Percentiles rank a stretch among this genome's conserved stretches.
These are phyloP conservation scores for Coemansia sp. DNA, from an alignment of 192 early-diverging fungal species.

Conservation along the genomic window DNA sequence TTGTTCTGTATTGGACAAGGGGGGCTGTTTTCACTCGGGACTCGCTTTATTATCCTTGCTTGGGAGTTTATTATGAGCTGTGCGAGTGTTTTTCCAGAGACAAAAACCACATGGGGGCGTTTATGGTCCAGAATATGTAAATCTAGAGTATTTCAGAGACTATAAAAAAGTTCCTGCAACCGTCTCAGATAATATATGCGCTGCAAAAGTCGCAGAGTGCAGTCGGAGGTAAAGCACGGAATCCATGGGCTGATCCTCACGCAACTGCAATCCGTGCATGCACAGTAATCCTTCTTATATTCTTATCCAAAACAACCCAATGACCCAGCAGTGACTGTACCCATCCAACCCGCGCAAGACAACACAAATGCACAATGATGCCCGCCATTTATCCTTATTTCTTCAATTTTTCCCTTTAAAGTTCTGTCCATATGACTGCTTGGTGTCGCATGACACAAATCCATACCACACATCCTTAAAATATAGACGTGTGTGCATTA, in stretches of 20 bases:
- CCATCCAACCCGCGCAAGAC: no score
- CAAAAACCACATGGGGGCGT: neutral
- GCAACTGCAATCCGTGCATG: conserved; percentile 11
- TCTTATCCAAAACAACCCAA: no score
- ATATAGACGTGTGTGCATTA: conserved; percentile 4
- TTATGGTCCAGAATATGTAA: neutral
- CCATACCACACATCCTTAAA: neutral
- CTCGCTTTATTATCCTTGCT: no score
- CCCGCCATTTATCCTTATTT: conserved; percentile 6
- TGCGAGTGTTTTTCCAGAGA: neutral
- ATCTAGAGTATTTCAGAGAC: neutral
- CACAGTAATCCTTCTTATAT: conserved; percentile 1
- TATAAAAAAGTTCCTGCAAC: neutral
- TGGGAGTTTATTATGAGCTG: neutral
- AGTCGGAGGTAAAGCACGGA: neutral
- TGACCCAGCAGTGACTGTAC: no score
- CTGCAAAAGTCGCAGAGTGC: conserved; percentile 10
- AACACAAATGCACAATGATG: conserved; percentile 1
- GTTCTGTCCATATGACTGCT: conserved; percentile 1
- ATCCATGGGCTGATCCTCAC: conserved; percentile 13
- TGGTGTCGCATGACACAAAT: neutral
- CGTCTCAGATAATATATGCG: conserved; percentile 12
- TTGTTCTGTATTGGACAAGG: neutral
- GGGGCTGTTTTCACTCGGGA: no score
- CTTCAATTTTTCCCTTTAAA: neutral